These are phyloP conservation scores for Leccinum boreale DNA, from an alignment of 768 basidiomycete species.

Conservation along the genomic window DNA sequence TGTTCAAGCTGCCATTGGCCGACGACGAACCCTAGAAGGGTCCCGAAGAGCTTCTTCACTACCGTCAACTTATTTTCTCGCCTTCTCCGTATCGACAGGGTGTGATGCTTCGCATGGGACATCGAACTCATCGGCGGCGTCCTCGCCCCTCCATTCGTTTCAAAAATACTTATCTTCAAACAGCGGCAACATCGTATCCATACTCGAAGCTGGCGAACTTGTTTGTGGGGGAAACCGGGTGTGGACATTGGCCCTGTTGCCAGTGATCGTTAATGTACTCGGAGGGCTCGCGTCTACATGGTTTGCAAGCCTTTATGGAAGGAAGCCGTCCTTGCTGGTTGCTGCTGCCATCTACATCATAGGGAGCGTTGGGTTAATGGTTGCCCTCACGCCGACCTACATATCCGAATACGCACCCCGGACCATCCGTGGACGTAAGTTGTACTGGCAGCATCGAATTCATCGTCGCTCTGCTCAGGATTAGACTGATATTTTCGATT, in stretches of 20 bases:
- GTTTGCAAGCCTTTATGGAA: constrained; percentile 32
- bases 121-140: constrained; percentile 38
- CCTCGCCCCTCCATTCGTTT: constrained; percentile 33
- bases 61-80: constrained; percentile 35
- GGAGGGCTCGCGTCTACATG: constrained; percentile 29
- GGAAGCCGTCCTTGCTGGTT: constrained; percentile 30
- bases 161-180: constrained; percentile 29
- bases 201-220: constrained; percentile 33
- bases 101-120: constrained; percentile 37
- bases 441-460: constrained; percentile 35
- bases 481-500: background rate
- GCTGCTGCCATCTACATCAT: constrained; percentile 33
- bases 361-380: constrained; percentile 35
- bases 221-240: background rate
- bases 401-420: constrained; percentile 37
- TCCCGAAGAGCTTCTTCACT: constrained; percentile 19
- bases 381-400: constrained; percentile 36
- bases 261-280: background rate
- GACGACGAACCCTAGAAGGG: constrained; percentile 19
- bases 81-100: constrained; percentile 33
- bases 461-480: background rate
- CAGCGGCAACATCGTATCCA: constrained; percentile 37
- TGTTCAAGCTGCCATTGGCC: constrained; percentile 7
- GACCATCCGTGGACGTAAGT: constrained; percentile 32
- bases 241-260: background rate